Conservation (phyloP, 1,284 basidiomycete species). For the Coriolopsis trogii region DNA sequence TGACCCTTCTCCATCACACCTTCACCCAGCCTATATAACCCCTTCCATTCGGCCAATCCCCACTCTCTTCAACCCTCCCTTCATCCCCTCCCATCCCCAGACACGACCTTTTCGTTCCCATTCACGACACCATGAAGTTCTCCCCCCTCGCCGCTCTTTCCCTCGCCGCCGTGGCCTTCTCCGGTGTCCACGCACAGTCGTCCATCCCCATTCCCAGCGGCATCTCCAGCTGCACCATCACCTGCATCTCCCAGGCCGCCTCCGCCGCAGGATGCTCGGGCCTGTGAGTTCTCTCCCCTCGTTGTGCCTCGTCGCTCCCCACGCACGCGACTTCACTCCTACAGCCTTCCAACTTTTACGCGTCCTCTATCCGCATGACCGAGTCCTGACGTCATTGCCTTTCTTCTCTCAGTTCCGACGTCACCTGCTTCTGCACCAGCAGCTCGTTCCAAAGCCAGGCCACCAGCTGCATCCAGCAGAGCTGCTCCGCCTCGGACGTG, state of each 20-base stretch:
- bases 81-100: no score
- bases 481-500: conserved; percentile 28
- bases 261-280: conserved; percentile 20
- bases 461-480: conserved; percentile 22
- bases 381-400: no score
- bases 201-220: conserved; percentile 20
- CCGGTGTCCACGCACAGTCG: conserved; percentile 26
- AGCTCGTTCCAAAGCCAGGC: conserved; percentile 28
- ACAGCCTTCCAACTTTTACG: no score
- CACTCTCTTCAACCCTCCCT: no score
- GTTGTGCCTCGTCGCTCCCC: neutral
- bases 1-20: no score
- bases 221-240: conserved; percentile 25
- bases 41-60: no score
- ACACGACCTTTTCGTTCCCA: no score
- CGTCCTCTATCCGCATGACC: no score
- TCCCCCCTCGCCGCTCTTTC: conserved; percentile 18
- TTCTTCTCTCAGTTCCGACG: conserved; percentile 24
- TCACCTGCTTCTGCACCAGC: conserved; percentile 33
- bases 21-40: no score
- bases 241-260: conserved; percentile 25
- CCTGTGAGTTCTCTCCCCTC: conserved; percentile 20
- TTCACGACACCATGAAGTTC: conserved; percentile 25
- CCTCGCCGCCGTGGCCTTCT: conserved; percentile 22
- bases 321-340: no score